Conservation (phyloP, 352 stramenopile species). For the Achlya hypogyna region DNA sequence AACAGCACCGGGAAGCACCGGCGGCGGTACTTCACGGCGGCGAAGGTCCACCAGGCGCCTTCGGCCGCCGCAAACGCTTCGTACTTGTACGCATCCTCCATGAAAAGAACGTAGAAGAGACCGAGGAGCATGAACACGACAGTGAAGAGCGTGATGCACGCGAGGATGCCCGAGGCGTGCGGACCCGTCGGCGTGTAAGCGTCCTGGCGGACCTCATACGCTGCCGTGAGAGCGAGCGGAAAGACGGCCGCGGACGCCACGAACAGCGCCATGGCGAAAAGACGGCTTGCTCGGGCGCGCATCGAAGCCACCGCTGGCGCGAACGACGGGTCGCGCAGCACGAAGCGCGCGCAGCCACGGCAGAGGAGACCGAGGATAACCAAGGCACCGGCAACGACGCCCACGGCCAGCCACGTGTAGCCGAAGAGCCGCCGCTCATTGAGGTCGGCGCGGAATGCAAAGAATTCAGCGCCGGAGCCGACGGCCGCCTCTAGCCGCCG, state of each 20-base stretch:
- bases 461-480: constrained; percentile 1
- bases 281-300: not conserved
- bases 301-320: not conserved
- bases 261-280: not conserved
- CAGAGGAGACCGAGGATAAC: not conserved
- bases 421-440: constrained; percentile 6
- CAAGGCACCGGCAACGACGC: not conserved
- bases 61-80: not conserved
- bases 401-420: not conserved
- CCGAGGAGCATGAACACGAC: not conserved
- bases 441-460: not conserved
- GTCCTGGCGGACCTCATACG: constrained; percentile 15
- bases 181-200: not conserved
- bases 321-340: not conserved
- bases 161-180: not conserved
- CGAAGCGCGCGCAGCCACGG: not conserved
- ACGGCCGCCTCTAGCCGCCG: not conserved
- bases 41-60: not conserved
- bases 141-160: not conserved
- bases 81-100: constrained; percentile 9
- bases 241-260: not conserved
- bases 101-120: not conserved
- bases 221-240: constrained; percentile 3
- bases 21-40: not conserved
- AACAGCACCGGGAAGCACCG: not conserved